These are phyloP conservation scores for Coemansia nantahalensis DNA, from an alignment of 192 early-diverging fungal species.

Conservation along the genomic window DNA sequence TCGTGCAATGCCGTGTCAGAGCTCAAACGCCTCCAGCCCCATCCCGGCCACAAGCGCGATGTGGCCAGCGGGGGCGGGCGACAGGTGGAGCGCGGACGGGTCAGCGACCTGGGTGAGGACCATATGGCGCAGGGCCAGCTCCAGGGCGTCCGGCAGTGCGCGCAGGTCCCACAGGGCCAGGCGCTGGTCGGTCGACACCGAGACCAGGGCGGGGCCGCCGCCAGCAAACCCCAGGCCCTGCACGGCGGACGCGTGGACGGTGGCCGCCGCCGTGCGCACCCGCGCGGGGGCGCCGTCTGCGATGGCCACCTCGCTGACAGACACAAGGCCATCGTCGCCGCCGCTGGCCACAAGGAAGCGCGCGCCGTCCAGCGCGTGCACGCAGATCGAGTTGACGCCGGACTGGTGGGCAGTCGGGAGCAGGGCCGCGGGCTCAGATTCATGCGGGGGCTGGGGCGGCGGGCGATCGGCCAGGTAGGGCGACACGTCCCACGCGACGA, in stretches of 20 bases:
- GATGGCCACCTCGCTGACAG: conserved; percentile 21
- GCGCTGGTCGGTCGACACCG: conserved; percentile 70
- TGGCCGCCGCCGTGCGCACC: background rate
- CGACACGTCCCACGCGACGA: too few relatives aligned
- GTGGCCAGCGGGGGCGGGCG: too few relatives aligned
- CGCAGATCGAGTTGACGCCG: conserved; percentile 71
- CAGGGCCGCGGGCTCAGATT: conserved; percentile 21
- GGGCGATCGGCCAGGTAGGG: background rate
- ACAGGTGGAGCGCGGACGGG: conserved; percentile 43
- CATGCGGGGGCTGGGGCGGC: background rate
- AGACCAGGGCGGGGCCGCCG: background rate
- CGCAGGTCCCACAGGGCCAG: conserved; percentile 56
- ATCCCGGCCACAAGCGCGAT: too few relatives aligned
- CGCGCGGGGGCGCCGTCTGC: background rate
- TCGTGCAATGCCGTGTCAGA: too few relatives aligned
- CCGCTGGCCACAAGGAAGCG: conserved; percentile 58
- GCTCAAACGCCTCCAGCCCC: too few relatives aligned
- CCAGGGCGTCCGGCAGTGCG: conserved; percentile 1
- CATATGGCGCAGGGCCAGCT: conserved; percentile 26
- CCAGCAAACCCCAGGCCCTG: conserved; percentile 41
- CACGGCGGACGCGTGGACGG: conserved; percentile 71
- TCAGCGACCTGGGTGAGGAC: conserved; percentile 65
- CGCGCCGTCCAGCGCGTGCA: conserved; percentile 1
- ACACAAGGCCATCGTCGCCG: conserved; percentile 73
- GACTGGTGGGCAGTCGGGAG: conserved; percentile 58